Evolutionary conservation across 441 rosid species (phyloP), one percentile per base, ranked within the genome.

Genomic region (Populus hybrid): DNA sequence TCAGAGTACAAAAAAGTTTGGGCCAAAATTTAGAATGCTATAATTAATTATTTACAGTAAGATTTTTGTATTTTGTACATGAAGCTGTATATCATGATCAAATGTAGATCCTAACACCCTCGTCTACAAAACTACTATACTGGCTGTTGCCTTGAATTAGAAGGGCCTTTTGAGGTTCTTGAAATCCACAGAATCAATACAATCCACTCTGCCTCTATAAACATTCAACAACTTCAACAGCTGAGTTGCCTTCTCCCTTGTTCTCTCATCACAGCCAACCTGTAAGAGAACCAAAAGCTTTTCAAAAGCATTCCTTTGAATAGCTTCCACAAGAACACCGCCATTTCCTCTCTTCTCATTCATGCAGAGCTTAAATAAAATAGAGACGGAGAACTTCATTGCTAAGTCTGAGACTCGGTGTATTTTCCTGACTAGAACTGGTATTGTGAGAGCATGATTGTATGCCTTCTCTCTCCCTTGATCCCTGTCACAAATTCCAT

Each of bases 241-340:
- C 81, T 91, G 94, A 6, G 89, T 88, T 0, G 85, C 90, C 78
- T 82, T 90, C 88, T 93, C 97, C 84, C 88, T 93, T 0, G 95
- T 91, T 68, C 59, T 84, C 23, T 86, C 95, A 9, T 83, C 89
- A 59, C 98, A 94, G 0, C 97, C 98, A 23, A 93, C 83, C 75
- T 93, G 97, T 80, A 94, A 76, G 4, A 93, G 84, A 74, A 93
- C 73, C 80, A 94, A 50, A 16, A 93, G 88, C 85, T 94, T 94
- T 80, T 94, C 97, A 75, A 94, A 94, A 7, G 95, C 98, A 18
- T 97, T 96, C 33, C 83, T 86, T 79, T 86, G 91, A 78, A 94
- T 90, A 7, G 92, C 94, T 76, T 93, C 97, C 16, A 72, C 77
- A 20, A 89, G 50, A 72, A 88, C 84, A n/a, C 69, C 83, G 64